phyloP scores from a whole-genome alignment of 2,329 filamentous ascomycete species.

The Trichoderma koningii region DNA sequence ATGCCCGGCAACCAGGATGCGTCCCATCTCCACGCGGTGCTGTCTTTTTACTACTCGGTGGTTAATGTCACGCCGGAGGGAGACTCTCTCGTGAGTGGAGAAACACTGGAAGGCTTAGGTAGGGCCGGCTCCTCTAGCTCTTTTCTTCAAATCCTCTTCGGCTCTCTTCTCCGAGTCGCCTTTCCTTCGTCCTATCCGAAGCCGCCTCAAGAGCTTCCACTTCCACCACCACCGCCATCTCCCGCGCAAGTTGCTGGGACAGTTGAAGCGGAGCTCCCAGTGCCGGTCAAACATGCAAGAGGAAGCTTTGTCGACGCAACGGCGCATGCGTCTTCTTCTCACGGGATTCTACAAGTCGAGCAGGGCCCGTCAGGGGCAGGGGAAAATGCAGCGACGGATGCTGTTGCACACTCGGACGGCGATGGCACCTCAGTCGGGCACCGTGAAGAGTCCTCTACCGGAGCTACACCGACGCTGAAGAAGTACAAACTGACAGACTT shows the following conservation, averaged over 20 bases:
- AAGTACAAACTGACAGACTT: slow-evolving; percentile 63
- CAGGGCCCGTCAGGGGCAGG: slow-evolving; percentile 33
- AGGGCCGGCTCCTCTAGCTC: slow-evolving; percentile 60
- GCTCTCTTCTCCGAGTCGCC: slow-evolving; percentile 71
- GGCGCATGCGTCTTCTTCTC: slow-evolving; percentile 30
- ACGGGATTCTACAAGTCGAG: slow-evolving; percentile 34
- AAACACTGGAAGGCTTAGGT: slow-evolving; percentile 92
- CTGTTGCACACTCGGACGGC: slow-evolving; percentile 35
- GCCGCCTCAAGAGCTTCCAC: slow-evolving; percentile 20
- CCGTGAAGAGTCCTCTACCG: slow-evolving; percentile 40
- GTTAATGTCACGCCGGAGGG: slow-evolving; percentile 90
- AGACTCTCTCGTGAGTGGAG: slow-evolving; percentile 88
- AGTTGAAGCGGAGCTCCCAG: slow-evolving; percentile 18
- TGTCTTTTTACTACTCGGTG: slow-evolving; percentile 89
- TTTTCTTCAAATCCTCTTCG: slow-evolving; percentile 73
- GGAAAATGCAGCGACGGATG: background rate
- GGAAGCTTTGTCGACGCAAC: slow-evolving; percentile 28
- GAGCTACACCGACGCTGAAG: slow-evolving; percentile 41
- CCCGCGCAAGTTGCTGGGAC: slow-evolving; percentile 14
- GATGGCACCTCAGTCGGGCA: slow-evolving; percentile 41
- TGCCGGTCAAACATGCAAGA: slow-evolving; percentile 25
- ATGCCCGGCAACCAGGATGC: slow-evolving; percentile 66
- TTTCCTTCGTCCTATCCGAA: slow-evolving; percentile 45
- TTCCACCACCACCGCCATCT: slow-evolving; percentile 27
- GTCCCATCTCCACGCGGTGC: slow-evolving; percentile 74